Conservation (phyloP, 805 yeast genomes). For the Vanderwaltozyma verrucispora region DNA sequence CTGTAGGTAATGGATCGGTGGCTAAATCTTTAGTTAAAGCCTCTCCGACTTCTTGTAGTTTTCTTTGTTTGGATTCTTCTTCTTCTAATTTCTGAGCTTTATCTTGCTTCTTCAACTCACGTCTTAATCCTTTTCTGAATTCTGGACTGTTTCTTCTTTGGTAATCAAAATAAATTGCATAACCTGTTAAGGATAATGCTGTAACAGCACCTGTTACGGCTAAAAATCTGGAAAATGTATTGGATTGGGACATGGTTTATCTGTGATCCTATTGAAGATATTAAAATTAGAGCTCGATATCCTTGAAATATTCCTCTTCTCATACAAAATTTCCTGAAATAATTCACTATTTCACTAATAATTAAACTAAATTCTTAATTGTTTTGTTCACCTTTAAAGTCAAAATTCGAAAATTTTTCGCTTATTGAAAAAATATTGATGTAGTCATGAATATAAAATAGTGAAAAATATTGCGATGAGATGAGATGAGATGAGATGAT, state of each 20-base stretch:
- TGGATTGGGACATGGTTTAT: conserved; percentile 13
- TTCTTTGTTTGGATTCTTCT: conserved; percentile 42
- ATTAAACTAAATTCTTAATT: no score
- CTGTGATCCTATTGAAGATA: no score
- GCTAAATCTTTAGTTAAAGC: conserved; percentile 55
- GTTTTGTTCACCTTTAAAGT: not conserved
- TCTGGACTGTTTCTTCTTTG: conserved; percentile 72
- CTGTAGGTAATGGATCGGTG: conserved; percentile 67
- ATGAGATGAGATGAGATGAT: conserved; percentile 5
- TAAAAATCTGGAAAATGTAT: conserved; percentile 12
- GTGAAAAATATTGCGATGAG: not conserved
- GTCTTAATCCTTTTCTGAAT: conserved; percentile 59
- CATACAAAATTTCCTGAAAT: no score
- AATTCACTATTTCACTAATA: no score
- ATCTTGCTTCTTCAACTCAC: conserved; percentile 38
- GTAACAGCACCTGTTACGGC: conserved; percentile 34
- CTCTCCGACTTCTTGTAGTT: conserved; percentile 48
- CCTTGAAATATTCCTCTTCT: no score
- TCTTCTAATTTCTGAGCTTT: conserved; percentile 35
- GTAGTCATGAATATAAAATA: no score
- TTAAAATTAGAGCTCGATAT: not conserved
- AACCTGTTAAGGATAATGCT: conserved; percentile 52
- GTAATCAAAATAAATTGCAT: conserved; percentile 84
- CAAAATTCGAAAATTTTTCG: not conserved
- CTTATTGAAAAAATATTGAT: not conserved